phyloP scores from a whole-genome alignment of 371 early-diverging fungal genomes.

The Rhizopus stolonifer region DNA sequence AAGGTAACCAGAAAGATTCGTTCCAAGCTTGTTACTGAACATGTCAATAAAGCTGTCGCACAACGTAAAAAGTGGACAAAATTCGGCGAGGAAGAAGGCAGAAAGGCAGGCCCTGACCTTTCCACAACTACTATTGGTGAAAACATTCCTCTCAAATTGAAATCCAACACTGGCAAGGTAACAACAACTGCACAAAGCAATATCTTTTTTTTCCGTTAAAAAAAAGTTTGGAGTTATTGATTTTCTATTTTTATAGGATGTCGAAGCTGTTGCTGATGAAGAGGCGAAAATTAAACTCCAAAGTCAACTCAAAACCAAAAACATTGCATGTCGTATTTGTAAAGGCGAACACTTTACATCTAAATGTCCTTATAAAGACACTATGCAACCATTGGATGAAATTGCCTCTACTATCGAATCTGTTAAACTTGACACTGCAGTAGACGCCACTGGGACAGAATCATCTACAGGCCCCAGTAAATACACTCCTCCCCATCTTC shows the following conservation, averaged over 20 bases:
- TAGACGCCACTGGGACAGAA: constrained; percentile 21
- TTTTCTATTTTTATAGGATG: constrained; percentile 33
- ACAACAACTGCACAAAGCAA: too few species aligned
- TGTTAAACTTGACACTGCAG: constrained; percentile 36
- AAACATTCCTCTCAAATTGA: constrained; percentile 83
- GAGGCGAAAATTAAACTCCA: constrained; percentile 47
- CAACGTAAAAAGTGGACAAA: constrained; percentile 86
- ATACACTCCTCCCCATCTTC: constrained; percentile 86
- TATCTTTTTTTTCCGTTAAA: too few species aligned
- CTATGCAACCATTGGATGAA: constrained; percentile 73
- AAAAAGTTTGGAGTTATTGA: too few species aligned
- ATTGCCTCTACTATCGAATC: constrained; percentile 47
- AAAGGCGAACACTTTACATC: constrained; percentile 95
- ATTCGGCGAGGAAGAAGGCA: constrained; percentile 77
- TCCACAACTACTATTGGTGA: constrained; percentile 91
- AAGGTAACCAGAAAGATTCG: constrained; percentile 82
- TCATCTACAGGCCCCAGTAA: constrained; percentile 48
- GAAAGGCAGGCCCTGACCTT: constrained; percentile 82
- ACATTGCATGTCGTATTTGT: constrained; percentile 95
- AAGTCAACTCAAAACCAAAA: constrained; percentile 63
- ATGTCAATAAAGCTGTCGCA: constrained; percentile 89
- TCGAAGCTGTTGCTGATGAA: constrained; percentile 59
- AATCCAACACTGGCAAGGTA: constrained; percentile 59
- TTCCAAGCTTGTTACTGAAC: constrained; percentile 75
- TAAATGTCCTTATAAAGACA: constrained; percentile 97